Conservation (phyloP, 2,329 filamentous ascomycete species). For the Talaromyces atroroseus region DNA sequence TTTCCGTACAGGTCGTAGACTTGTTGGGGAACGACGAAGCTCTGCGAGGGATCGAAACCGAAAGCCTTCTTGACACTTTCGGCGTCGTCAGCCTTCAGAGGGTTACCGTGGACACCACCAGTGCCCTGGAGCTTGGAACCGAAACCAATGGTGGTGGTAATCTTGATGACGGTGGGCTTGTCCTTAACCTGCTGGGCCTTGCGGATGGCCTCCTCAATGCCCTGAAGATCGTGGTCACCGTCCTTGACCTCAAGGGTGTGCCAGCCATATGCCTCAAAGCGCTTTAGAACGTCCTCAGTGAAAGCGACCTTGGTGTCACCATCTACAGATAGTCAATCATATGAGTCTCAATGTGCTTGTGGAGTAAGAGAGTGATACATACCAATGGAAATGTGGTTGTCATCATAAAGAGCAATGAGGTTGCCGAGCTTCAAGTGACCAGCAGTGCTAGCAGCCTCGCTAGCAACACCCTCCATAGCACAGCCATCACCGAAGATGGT, state of each 20-base stretch:
- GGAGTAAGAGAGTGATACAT: constrained; percentile 23
- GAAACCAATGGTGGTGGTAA: constrained; percentile 95
- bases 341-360: constrained; percentile 11
- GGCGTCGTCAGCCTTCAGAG: constrained; percentile 90
- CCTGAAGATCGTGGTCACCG: constrained; percentile 81
- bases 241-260: constrained; percentile 78
- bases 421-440: constrained; percentile 97
- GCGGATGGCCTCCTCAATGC: constrained; percentile 82
- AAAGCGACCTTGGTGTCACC: constrained; percentile 94
- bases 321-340: constrained; percentile 47
- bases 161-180: constrained; percentile 96
- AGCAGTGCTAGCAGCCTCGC: constrained; percentile 84
- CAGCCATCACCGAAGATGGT: constrained; percentile 96
- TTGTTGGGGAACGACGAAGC: constrained; percentile 86
- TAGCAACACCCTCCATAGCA: constrained; percentile 95
- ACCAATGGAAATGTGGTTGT: constrained; percentile 92
- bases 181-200: constrained; percentile 81
- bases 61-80: constrained; percentile 92
- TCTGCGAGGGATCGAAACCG: constrained; percentile 91
- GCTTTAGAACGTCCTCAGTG: constrained; percentile 91
- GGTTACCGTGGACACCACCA: constrained; percentile 90
- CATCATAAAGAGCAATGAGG: constrained; percentile 93
- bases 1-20: constrained; percentile 89
- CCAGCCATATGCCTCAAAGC: constrained; percentile 97
- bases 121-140: constrained; percentile 91